Base-by-base conservation (phyloP, 352 stramenopile species). In the Globisporangium heterothallicum region DNA sequence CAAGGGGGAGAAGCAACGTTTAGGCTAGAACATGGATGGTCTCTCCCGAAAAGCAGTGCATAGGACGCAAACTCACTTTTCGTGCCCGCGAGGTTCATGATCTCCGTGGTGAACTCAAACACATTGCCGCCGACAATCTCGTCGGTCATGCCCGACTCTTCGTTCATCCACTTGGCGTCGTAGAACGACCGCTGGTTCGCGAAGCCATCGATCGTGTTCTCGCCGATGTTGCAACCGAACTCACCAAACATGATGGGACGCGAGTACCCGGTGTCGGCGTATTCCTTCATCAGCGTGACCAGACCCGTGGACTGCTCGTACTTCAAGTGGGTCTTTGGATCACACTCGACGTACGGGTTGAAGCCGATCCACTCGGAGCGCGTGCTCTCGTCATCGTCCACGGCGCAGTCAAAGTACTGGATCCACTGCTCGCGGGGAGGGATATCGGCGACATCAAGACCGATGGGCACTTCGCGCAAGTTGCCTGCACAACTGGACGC, bases 131-230 rank as follows among this genome's bases (percentile, higher is more conserved):
- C 78, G 1, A 87, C 66, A 41, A 89, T 73, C 43, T 84, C 69
- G 29, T 67, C 50, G 0, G 62, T 86, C 78, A 91, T 86, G 6
- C 74, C 72, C 32, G 68, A 61, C 60, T 88, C 78, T 22, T 78
- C 66, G 55, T 88, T 88, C 77, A 92, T 88, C 76, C 78, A 88
- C 43, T 81, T 81, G 14, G 77, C 74, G 47, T 88, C 74, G 21
- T 63, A 60, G 58, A 86, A 88, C n/a, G 53, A 62, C 38, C 80
- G 80, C 63, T 89, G 78, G 53, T 82, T 81, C 56, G 77, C 78
- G 42, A 65, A 89, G 21, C 74, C 75, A 0, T 88, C 74, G 43
- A 92, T 42, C 4, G 80, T 92, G 49, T 86, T 86, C 0, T 42
- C 51, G 30, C 77, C 75, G 22, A 70, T 65, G 64, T 86, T 88